phyloP scores from a whole-genome alignment of 192 early-diverging fungal species.

The Rhizophagus sp. region DNA sequence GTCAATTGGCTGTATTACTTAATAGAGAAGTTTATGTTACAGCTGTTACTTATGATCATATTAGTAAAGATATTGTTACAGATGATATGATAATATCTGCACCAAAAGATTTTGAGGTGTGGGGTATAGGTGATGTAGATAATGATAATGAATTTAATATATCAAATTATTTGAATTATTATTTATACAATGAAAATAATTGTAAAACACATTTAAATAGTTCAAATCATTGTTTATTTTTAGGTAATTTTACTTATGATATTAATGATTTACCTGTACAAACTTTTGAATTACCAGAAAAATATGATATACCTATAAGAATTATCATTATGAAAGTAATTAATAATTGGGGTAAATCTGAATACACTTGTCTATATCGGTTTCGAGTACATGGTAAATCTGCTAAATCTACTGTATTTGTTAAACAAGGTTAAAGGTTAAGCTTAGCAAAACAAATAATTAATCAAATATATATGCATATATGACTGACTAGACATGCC shows the following conservation, averaged over 20 bases:
- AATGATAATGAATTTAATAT: neutral
- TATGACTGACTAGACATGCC: too few species aligned
- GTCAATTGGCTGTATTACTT: conserved; percentile 63
- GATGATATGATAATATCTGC: conserved; percentile 62
- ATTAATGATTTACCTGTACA: conserved; percentile 40
- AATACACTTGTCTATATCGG: conserved; percentile 75
- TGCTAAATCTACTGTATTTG: neutral
- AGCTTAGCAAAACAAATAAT: too few species aligned
- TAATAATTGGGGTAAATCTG: conserved; percentile 71
- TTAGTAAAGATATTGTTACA: conserved; percentile 48
- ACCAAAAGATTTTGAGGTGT: conserved; percentile 62
- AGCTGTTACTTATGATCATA: conserved; percentile 69
- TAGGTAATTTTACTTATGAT: conserved; percentile 18
- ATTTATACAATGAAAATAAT: neutral
- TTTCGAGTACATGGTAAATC: conserved; percentile 66
- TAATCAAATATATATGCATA: too few species aligned
- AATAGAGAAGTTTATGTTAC: conserved; percentile 54
- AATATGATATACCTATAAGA: conserved; percentile 47
- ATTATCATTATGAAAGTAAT: conserved; percentile 58
- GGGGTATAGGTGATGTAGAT: conserved; percentile 43
- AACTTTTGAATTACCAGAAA: conserved; percentile 38
- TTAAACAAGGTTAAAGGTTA: too few species aligned
- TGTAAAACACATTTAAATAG: neutral
- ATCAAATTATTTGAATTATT: neutral
- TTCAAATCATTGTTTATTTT: neutral